Evolutionary conservation across 2,329 filamentous ascomycete species (phyloP), one percentile per base, ranked within the genome.

Genomic region (Emericellopsis atlantica): DNA sequence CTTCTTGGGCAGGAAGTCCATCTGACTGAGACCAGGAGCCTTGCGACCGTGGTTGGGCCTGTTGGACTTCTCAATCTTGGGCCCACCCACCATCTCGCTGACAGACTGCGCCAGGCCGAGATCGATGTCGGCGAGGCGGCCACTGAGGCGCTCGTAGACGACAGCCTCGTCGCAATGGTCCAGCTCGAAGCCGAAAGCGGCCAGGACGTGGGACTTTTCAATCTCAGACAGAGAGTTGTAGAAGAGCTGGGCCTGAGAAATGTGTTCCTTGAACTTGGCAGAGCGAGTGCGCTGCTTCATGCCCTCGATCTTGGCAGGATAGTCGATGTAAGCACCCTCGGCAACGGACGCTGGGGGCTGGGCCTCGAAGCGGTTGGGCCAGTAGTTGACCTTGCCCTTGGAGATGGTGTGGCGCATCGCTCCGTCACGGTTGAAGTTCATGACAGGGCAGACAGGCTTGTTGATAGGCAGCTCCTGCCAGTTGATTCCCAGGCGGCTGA

Each of bases 161-260:
- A 83, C 58, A 0, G 79, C 74, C 34, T 92, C 85, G 18, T 90
- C 83, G 54, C 85, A 92, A 58, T 90, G 84, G 52, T 88, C 83
- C 1, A 92, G 65, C 60, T 87, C 82, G 55, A 86, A 85, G 23
- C 81, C 77, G 41, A 86, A 76, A 0, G 79, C 81, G 54, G 86
- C 81, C 60, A 86, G 69, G 32, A 86, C 57, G 52, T 84, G 79
- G 52, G 86, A 81, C 55, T 84, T 74, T 59, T 86, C 81, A 0
- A 68, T 66, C 2, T 70, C 65, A 2, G 70, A 64, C 39, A 87
- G 64, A 0, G 79, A 84, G 67, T 86, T 86, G 69, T 79, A 90
- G 65, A 92, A 92, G 2, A 90, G 66, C 54, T 89, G 83, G 0
- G 85, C 84, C 56, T 92, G 85, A 39, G 73, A 79, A 59, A 75